These are phyloP conservation scores for Lecanosticta acicola DNA, from an alignment of 2,329 filamentous ascomycete species.

Conservation along the genomic window DNA sequence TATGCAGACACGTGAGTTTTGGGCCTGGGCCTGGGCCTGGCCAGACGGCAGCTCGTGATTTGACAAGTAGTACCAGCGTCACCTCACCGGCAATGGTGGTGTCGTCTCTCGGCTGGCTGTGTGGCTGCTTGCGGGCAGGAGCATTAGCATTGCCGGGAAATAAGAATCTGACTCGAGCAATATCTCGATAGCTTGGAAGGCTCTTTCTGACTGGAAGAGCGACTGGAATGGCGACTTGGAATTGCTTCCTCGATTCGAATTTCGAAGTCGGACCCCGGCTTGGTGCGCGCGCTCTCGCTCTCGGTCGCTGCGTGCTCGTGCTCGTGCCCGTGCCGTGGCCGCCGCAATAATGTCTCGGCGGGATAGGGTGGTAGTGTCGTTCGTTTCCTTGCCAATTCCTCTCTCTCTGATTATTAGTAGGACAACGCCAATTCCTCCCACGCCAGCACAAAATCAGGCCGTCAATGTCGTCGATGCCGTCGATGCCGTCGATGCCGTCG, in stretches of 20 bases:
- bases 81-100: constrained; percentile 1
- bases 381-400: too few species aligned
- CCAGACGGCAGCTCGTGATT: constrained; percentile 17
- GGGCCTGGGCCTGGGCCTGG: too few species aligned
- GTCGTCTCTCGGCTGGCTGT: not conserved
- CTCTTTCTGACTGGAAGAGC: too few species aligned
- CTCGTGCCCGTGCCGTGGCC: not conserved
- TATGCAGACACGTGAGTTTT: constrained; percentile 9
- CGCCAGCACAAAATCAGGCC: not conserved
- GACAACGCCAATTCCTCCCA: constrained; percentile 4
- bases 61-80: constrained; percentile 8
- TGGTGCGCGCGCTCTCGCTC: constrained; percentile 2
- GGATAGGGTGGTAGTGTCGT: too few species aligned
- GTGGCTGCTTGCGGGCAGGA: constrained; percentile 1
- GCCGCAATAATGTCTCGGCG: too few species aligned
- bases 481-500: not conserved
- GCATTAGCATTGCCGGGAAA: constrained; percentile 1
- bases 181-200: too few species aligned
- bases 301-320: not conserved
- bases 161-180: not conserved
- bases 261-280: constrained; percentile 8
- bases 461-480: constrained; percentile 1
- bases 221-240: not conserved
- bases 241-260: constrained; percentile 2
- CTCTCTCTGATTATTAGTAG: not conserved